These are phyloP conservation scores for Phytophthora sojae DNA, from an alignment of 352 stramenopile genomes.

Conservation along the genomic window DNA sequence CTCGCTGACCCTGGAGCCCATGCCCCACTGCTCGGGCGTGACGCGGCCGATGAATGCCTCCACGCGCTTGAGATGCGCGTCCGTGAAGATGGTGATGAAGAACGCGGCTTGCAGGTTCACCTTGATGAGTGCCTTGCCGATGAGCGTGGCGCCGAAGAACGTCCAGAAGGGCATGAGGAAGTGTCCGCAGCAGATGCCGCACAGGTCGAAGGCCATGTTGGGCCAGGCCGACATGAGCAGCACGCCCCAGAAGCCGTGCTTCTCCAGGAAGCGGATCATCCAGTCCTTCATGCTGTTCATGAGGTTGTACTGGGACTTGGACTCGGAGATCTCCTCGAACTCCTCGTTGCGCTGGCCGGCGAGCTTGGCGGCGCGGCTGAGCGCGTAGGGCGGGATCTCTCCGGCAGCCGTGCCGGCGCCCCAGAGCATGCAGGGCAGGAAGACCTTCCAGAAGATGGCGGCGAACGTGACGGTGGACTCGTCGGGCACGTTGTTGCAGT, in stretches of 20 bases:
- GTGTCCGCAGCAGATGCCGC: slow-evolving; percentile 95
- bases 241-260: slow-evolving; percentile 93
- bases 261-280: slow-evolving; percentile 94
- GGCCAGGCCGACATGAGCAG: slow-evolving; percentile 95
- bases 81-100: slow-evolving; percentile 93
- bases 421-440: slow-evolving; percentile 92
- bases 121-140: slow-evolving; percentile 95
- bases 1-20: slow-evolving; percentile 85
- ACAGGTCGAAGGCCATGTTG: slow-evolving; percentile 96
- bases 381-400: slow-evolving; percentile 94
- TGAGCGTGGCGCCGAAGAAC: slow-evolving; percentile 95
- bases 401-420: slow-evolving; percentile 93
- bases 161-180: slow-evolving; percentile 96
- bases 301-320: slow-evolving; percentile 86
- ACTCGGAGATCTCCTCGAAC: slow-evolving; percentile 89
- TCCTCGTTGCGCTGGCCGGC: slow-evolving; percentile 90
- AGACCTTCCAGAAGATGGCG: slow-evolving; percentile 92
- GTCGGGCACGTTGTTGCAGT: slow-evolving; percentile 56
- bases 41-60: slow-evolving; percentile 86
- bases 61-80: slow-evolving; percentile 84
- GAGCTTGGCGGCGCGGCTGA: slow-evolving; percentile 88
- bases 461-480: slow-evolving; percentile 76
- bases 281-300: slow-evolving; percentile 93
- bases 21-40: slow-evolving; percentile 73
- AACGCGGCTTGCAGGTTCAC: slow-evolving; percentile 91